Base-by-base conservation (phyloP, 2,329 filamentous ascomycete species). In the Exophiala bonariae region DNA sequence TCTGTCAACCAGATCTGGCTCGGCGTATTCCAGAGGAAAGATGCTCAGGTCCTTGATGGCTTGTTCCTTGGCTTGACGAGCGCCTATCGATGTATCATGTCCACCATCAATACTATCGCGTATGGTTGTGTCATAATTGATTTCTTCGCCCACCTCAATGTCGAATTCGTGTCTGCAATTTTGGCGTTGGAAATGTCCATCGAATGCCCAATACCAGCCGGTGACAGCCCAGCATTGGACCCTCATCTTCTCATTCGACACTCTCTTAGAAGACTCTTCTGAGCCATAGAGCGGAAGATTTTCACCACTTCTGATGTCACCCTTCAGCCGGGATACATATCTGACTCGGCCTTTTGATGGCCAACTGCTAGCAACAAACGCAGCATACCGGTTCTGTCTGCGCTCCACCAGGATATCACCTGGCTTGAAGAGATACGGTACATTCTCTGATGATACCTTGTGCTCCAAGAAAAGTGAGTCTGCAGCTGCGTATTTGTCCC, bases 401-500 rank as follows among this genome's bases (percentile, higher is more conserved):
- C 28, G 10, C 28, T 3, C 18, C 8, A 9, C 14, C 6, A 23
- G 42, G 34, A 37, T 17, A 17, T 17, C 16, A 17, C 16, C 34
- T 9, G 34, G 34, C 17, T 37, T 37, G 34, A 37, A 37, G 10
- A 37, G 17, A 37, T 37, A 37, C 9, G 10, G 16, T 16, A 37
- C 10, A 17, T 37, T 10, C 10, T 37, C 34, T 37, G 34, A 10
- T 37, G 16, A 37, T 10, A 37, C 9, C 10, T 17, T 10, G 34
- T 37, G 10, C 16, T 37, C 16, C 10, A 18, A 10, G 34, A 10
- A 17, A 17, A 37, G 34, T 10, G 34, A 10, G 34, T 37, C 34
- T 9, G 34, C 34, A 11, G 33, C 31, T 38, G 41, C 41, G 18
- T 38, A 14, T 33, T 35, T 19, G 32, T 40, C 16, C 16, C 14